Evolutionary conservation across 495 filamentous ascomycete species (phyloP).

Genomic region (Aspergillus nanangensis): DNA sequence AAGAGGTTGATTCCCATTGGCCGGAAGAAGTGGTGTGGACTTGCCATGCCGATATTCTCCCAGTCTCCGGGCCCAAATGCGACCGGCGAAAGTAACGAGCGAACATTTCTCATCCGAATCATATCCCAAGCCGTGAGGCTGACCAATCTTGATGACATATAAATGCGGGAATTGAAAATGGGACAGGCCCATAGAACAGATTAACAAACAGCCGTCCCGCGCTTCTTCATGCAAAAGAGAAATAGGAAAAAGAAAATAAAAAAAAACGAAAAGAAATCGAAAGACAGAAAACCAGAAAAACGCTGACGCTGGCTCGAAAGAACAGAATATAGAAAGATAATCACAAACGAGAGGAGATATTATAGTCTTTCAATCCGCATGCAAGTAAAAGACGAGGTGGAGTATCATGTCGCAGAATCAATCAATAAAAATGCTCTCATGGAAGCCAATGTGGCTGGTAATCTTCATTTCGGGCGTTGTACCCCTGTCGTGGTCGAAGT

Average conservation of each 20-base stretch:
- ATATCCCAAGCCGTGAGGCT: constrained; percentile 58
- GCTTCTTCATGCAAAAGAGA: constrained; percentile 44
- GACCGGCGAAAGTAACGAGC: constrained; percentile 39
- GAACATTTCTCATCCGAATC: constrained; percentile 50
- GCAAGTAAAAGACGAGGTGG: constrained; percentile 37
- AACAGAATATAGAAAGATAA: constrained; percentile 16
- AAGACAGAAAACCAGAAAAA: too few species aligned
- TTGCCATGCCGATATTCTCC: neutral
- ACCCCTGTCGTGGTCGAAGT: constrained; percentile 29
- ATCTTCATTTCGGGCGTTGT: constrained; percentile 21
- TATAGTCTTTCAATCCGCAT: constrained; percentile 29
- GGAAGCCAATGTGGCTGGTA: constrained; percentile 43
- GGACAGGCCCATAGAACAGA: constrained; percentile 27
- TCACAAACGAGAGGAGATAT: constrained; percentile 21
- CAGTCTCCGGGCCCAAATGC: constrained; percentile 20
- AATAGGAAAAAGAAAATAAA: constrained; percentile 20
- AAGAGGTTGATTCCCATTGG: constrained; percentile 2
- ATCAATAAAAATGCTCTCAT: constrained; percentile 45
- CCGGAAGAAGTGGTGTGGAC: neutral
- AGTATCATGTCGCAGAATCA: constrained; percentile 48
- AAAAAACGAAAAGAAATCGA: constrained; percentile 22
- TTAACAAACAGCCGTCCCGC: constrained; percentile 50
- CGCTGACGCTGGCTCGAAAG: constrained; percentile 30
- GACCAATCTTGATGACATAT: constrained; percentile 52
- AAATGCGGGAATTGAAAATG: constrained; percentile 29